Evolutionary conservation across 1,139 yeast species (phyloP), one percentile per base, ranked within the genome.

Genomic region (Scheffersomyces parashehatae): DNA sequence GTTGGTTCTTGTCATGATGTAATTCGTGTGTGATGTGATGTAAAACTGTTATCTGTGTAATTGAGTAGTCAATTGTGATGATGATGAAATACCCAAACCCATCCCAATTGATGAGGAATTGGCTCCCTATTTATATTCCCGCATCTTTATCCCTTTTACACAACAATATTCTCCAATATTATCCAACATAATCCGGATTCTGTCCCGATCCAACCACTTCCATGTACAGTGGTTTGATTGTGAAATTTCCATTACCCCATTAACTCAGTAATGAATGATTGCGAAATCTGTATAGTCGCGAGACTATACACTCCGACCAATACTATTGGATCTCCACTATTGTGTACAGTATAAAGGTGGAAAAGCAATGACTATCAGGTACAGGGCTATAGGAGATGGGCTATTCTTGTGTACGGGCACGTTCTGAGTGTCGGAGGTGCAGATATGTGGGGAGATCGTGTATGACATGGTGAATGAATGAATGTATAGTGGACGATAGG

Each of bases 1-100:
- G 67, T 82, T 81, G 45, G 96, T 88, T 82, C 95, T 85, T 48
- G 95, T 81, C 96, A 88, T 88, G 40, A 26, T 49, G 38, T 28
- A 10, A 28, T 14, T 31, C 10, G 35, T 11, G 14, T 30, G 33
- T 30, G 20, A 16, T 31, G 15, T 16, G 14, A 14, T 14, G 15
- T 31, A 20, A 31, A 14, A 14, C n/a, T 13, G 20, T 15, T 31
- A 14, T 14, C 11, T 31, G 8, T 31, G n/a, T 9, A 14, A 31
- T 31, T 6, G 20, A 14, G 16, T n/a, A 31, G 5, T 31, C 16
- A 20, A 20, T 20, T 31, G 35, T 31, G 35, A 31, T 14, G 35
- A 31, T 31, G 33, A 31, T 14, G 20, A 31, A 20, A 31, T 14
- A 31, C 24, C 1, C 5, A 31, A 31, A 13, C 20, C 20, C n/a